Percentiles rank a stretch among this genome's conserved stretches.
These are phyloP conservation scores for Vitis rotundifolia DNA, from an alignment of 164 flowering plant genomes.

Conservation along the genomic window DNA sequence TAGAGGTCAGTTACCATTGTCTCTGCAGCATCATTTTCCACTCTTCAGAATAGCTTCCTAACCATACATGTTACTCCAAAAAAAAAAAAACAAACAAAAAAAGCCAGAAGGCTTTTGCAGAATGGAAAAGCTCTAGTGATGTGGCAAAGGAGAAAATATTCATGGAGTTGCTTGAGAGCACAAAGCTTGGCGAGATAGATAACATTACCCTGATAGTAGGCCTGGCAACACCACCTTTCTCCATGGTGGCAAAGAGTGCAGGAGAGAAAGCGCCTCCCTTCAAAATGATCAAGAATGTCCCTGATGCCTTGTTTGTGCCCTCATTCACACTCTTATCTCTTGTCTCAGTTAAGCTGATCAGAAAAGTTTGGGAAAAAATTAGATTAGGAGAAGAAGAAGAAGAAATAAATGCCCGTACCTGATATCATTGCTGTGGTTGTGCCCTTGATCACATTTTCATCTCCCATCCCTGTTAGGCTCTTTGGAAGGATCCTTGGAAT, in stretches of 20 bases:
- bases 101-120: constrained; percentile 31
- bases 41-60: background rate
- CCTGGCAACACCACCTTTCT: constrained; percentile 63
- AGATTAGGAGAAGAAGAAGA: no score
- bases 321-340: constrained; percentile 54
- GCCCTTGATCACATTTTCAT: constrained; percentile 55
- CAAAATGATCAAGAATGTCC: constrained; percentile 47
- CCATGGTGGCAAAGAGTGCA: constrained; percentile 69
- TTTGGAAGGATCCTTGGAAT: constrained; percentile 33
- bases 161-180: constrained; percentile 37
- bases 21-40: background rate
- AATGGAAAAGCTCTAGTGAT: constrained; percentile 30
- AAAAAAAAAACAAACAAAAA: background rate
- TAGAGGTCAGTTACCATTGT: constrained; percentile 35
- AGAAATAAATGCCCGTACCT: constrained; percentile 21
- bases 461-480: constrained; percentile 54
- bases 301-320: constrained; percentile 74
- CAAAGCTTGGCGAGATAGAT: constrained; percentile 42
- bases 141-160: constrained; percentile 32
- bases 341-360: constrained; percentile 16
- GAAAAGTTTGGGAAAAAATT: no score
- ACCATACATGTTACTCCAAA: background rate
- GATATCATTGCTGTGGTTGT: constrained; percentile 47
- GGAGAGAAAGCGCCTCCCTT: constrained; percentile 61
- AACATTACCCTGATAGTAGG: constrained; percentile 46